Conservation (phyloP, 2,329 filamentous ascomycete genomes). For the Penicillium psychrosexuale region DNA sequence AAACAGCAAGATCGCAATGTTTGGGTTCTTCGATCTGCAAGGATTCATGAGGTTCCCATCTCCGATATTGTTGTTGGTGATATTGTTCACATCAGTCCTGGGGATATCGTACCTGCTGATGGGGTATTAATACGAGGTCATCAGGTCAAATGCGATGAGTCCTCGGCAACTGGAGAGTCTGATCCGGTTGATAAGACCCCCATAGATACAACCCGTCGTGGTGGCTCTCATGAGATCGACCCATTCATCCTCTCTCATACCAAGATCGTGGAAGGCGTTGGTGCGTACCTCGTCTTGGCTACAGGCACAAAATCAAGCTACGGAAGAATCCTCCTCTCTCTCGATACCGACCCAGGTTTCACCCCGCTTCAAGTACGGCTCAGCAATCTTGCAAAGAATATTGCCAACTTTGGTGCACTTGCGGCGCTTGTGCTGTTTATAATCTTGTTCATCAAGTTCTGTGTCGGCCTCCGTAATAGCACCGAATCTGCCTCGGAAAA, state of each 20-base stretch:
- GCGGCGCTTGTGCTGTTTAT: conserved; percentile 74
- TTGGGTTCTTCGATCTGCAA: conserved; percentile 59
- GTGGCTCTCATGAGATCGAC: conserved; percentile 49
- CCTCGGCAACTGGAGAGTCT: conserved; percentile 18
- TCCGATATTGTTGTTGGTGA: conserved; percentile 47
- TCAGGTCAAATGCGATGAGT: conserved; percentile 35
- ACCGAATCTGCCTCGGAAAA: conserved; percentile 56
- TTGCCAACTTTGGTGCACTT: conserved; percentile 62
- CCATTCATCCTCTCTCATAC: conserved; percentile 76
- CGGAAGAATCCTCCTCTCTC: conserved; percentile 66
- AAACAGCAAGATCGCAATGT: conserved; percentile 74
- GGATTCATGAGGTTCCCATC: conserved; percentile 56
- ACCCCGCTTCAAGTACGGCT: conserved; percentile 73
- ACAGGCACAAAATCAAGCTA: conserved; percentile 69
- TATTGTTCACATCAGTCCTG: conserved; percentile 45
- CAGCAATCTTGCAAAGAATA: conserved; percentile 69
- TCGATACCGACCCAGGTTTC: conserved; percentile 68
- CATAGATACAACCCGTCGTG: neutral
- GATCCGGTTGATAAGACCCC: conserved; percentile 12
- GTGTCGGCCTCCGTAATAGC: conserved; percentile 62
- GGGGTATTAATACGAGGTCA: conserved; percentile 58
- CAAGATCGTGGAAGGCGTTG: conserved; percentile 70
- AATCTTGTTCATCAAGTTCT: conserved; percentile 79
- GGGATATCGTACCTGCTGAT: conserved; percentile 65
- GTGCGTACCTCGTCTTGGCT: conserved; percentile 69